Evolutionary conservation across 139 green algal species (phyloP).

Genomic region (Astrephomene gubernaculifera): DNA sequence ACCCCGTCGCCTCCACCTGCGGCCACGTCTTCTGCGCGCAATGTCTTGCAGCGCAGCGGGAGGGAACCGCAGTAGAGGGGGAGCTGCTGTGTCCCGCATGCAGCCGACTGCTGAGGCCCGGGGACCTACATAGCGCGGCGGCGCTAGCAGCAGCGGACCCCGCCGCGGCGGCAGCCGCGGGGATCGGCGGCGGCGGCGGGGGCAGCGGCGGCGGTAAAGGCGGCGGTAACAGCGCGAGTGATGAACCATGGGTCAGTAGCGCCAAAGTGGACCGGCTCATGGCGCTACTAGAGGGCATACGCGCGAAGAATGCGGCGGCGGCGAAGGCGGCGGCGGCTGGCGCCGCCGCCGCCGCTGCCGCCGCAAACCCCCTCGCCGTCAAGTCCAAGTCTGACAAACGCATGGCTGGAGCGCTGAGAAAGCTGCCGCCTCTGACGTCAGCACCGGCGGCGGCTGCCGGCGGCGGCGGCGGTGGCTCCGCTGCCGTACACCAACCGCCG

Average conservation of each 20-base stretch:
- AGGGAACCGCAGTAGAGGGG: conserved; percentile 34
- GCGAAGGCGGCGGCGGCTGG: background rate
- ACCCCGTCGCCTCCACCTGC: conserved; percentile 74
- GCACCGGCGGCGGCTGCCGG: background rate
- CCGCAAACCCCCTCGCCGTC: conserved; percentile 42
- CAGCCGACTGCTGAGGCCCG: conserved; percentile 33
- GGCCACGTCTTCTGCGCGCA: conserved; percentile 87
- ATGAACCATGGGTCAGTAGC: conserved; percentile 49
- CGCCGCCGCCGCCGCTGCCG: background rate
- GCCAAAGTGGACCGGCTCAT: conserved; percentile 65
- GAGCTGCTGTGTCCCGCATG: conserved; percentile 67
- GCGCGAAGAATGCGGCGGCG: background rate
- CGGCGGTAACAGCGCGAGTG: conserved; percentile 9
- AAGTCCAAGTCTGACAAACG: conserved; percentile 53
- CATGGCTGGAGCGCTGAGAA: conserved; percentile 43
- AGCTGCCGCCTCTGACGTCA: conserved; percentile 39
- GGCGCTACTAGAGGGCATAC: conserved; percentile 53
- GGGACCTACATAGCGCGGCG: conserved; percentile 53
- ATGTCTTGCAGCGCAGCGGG: conserved; percentile 63
- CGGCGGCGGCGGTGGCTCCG: background rate
- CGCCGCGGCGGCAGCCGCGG: background rate
- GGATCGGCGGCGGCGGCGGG: background rate
- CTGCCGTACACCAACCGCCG: too few relatives aligned
- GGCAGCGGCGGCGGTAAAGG: background rate
- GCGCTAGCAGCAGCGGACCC: conserved; percentile 63